These are phyloP conservation scores for Cucumis hystrix DNA, from an alignment of 306 rosid genomes.

Conservation along the genomic window DNA sequence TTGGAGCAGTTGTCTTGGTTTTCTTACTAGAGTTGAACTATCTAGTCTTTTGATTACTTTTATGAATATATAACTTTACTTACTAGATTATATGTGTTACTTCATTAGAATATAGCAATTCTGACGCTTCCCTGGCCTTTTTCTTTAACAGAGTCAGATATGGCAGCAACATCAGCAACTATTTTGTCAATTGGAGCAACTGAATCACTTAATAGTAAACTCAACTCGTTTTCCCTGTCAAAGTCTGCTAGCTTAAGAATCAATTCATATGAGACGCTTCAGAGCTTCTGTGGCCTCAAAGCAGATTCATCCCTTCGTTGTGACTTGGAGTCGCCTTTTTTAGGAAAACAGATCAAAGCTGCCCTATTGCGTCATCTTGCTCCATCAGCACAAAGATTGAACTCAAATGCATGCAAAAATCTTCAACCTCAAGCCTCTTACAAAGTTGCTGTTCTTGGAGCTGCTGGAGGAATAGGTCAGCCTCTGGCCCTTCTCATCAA, in stretches of 20 bases:
- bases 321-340: slow-evolving; percentile 44
- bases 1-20: background rate
- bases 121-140: background rate
- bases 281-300: slow-evolving; percentile 63
- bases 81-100: background rate
- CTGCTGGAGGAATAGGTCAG: slow-evolving; percentile 97
- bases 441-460: slow-evolving; percentile 90
- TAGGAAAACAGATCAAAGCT: slow-evolving; percentile 31
- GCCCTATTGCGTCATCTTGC: slow-evolving; percentile 43
- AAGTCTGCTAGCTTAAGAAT: slow-evolving; percentile 35
- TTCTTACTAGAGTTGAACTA: background rate
- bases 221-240: slow-evolving; percentile 30
- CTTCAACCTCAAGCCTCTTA: slow-evolving; percentile 73
- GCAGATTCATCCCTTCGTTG: slow-evolving; percentile 23
- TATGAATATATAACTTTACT: background rate
- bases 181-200: slow-evolving; percentile 40
- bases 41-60: background rate
- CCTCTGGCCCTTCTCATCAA: slow-evolving; percentile 76
- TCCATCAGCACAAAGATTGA: slow-evolving; percentile 36
- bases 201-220: slow-evolving; percentile 31
- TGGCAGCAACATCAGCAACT: slow-evolving; percentile 66
- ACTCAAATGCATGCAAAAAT: slow-evolving; percentile 11
- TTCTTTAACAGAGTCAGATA: slow-evolving; percentile 25
- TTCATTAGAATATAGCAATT: background rate
- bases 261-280: slow-evolving; percentile 36